These are phyloP conservation scores for Staphylotrichum longicolle DNA, from an alignment of 495 filamentous ascomycete genomes.

Conservation along the genomic window DNA sequence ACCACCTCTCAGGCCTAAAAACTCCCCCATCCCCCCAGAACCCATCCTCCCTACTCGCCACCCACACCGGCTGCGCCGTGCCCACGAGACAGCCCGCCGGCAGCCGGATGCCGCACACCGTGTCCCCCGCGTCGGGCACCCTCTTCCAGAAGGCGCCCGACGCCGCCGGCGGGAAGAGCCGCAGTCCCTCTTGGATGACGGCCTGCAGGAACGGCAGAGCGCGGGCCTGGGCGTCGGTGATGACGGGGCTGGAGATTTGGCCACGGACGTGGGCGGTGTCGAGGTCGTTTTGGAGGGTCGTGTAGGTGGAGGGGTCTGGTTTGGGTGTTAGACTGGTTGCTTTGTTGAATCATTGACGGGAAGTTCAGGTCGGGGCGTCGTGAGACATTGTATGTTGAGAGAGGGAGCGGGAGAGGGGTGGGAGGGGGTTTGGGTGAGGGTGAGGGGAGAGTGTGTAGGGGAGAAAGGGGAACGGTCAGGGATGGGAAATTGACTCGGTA, in stretches of 20 bases:
- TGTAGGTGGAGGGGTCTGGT: constrained; percentile 42
- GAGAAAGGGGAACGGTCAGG: no score
- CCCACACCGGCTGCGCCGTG: constrained; percentile 22
- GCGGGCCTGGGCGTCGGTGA: constrained; percentile 37
- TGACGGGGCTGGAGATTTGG: neutral
- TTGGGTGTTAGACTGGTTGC: no score
- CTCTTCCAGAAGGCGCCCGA: constrained; percentile 47
- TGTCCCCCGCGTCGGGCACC: constrained; percentile 49
- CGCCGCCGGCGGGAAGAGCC: constrained; percentile 44
- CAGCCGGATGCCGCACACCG: constrained; percentile 49
- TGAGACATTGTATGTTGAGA: no score
- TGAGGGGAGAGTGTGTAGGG: no score
- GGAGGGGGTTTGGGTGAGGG: no score
- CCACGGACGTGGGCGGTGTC: constrained; percentile 36
- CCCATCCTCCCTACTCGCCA: constrained; percentile 30
- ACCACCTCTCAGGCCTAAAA: constrained; percentile 56
- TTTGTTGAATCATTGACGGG: no score
- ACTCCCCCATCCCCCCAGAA: constrained; percentile 42
- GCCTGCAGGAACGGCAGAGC: constrained; percentile 49
- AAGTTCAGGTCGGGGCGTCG: no score
- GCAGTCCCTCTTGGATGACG: constrained; percentile 47
- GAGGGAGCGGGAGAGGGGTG: no score
- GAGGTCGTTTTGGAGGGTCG: constrained; percentile 57
- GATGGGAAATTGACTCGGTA: no score
- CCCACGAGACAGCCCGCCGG: constrained; percentile 59